Conservation (phyloP, 768 basidiomycete species). For the Leccinum fibrillosum region DNA sequence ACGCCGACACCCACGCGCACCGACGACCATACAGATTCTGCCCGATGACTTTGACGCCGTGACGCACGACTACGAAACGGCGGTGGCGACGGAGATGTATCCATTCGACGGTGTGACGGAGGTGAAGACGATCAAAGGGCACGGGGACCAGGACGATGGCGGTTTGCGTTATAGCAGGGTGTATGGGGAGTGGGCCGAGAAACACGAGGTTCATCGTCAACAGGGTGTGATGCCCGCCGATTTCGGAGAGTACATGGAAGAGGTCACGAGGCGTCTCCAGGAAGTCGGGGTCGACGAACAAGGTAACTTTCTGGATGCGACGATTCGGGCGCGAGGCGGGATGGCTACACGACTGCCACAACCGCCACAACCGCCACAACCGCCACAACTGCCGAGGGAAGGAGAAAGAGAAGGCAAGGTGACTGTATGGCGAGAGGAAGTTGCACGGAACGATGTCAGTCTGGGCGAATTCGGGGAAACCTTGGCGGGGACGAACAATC, state of each 20-base stretch:
- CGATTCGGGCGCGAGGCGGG: slow-evolving; percentile 12
- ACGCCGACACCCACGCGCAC: slow-evolving; percentile 27
- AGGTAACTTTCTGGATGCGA: slow-evolving; percentile 20
- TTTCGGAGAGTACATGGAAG: slow-evolving; percentile 26
- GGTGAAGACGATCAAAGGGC: slow-evolving; percentile 13
- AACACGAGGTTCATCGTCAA: slow-evolving; percentile 23
- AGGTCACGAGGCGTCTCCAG: slow-evolving; percentile 37
- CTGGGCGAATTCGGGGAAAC: slow-evolving; percentile 23
- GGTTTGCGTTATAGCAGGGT: slow-evolving; percentile 26
- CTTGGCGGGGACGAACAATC: slow-evolving; percentile 9
- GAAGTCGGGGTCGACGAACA: slow-evolving; percentile 31
- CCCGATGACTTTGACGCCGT: slow-evolving; percentile 31
- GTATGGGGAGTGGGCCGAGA: slow-evolving; percentile 33
- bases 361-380: slow-evolving; percentile 6
- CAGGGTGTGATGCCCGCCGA: slow-evolving; percentile 24
- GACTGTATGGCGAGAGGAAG: slow-evolving; percentile 54
- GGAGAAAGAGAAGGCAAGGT: slow-evolving; percentile 35
- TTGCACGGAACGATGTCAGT: slow-evolving; percentile 36
- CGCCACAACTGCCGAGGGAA: slow-evolving; percentile 13
- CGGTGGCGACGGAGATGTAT: slow-evolving; percentile 22
- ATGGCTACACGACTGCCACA: slow-evolving; percentile 2
- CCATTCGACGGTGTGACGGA: slow-evolving; percentile 26
- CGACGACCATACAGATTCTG: slow-evolving; percentile 31
- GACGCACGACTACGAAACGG: slow-evolving; percentile 28
- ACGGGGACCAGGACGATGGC: slow-evolving; percentile 3